These are phyloP conservation scores for Boletus bicolor DNA, from an alignment of 768 basidiomycete genomes.

Conservation along the genomic window DNA sequence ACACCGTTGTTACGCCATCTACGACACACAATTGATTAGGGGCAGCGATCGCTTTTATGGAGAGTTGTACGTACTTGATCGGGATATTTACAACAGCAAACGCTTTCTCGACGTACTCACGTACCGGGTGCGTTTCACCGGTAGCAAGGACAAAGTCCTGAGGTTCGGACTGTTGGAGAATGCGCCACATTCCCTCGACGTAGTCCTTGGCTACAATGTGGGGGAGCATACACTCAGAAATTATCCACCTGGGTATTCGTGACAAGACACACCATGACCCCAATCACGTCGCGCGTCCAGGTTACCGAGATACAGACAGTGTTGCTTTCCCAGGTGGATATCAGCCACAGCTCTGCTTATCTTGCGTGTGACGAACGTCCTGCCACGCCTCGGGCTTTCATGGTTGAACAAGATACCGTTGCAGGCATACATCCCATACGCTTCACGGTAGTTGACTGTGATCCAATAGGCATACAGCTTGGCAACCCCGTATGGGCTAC, in stretches of 20 bases:
- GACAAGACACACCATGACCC: conserved; percentile 75
- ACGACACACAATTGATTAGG: conserved; percentile 5
- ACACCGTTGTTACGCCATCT: conserved; percentile 81
- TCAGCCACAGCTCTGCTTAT: conserved; percentile 92
- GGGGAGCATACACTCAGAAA: conserved; percentile 6
- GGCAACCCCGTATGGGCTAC: conserved; percentile 93
- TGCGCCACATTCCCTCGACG: conserved; percentile 97
- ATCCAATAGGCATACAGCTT: conserved; percentile 94
- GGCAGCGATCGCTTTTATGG: neutral
- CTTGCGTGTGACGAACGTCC: conserved; percentile 96
- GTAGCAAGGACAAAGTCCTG: conserved; percentile 95
- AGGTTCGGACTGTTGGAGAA: conserved; percentile 82
- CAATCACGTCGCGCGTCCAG: conserved; percentile 94
- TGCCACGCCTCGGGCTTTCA: conserved; percentile 90
- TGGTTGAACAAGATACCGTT: conserved; percentile 99
- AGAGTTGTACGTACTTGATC: conserved; percentile 49
- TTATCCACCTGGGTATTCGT: neutral
- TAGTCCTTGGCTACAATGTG: conserved; percentile 70
- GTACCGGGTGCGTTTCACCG: conserved; percentile 92
- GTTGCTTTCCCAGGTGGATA: conserved; percentile 84
- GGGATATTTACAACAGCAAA: conserved; percentile 66
- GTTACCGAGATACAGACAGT: conserved; percentile 91
- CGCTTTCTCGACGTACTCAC: conserved; percentile 88
- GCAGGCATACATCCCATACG: conserved; percentile 94
- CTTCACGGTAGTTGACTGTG: conserved; percentile 88